Evolutionary conservation across 2,329 filamentous ascomycete species (phyloP).

Genomic region (Paecilomyces variotii): DNA sequence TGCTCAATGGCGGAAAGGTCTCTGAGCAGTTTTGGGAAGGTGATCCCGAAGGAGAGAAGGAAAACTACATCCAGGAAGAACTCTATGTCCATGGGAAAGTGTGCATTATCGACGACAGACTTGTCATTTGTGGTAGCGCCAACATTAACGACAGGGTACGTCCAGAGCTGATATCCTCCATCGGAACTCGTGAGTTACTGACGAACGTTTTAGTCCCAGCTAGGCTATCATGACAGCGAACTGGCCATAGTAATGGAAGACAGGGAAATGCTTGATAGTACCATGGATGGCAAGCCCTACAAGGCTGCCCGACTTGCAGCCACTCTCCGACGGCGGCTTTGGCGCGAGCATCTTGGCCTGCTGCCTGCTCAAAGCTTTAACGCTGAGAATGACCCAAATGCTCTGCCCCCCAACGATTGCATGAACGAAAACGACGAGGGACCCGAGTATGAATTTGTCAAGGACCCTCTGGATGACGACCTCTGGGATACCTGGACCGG

Average conservation of each 20-base stretch:
- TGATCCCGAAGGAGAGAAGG: conserved; percentile 64
- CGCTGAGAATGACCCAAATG: conserved; percentile 63
- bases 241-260: conserved; percentile 87
- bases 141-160: conserved; percentile 57
- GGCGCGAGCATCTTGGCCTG: conserved; percentile 84
- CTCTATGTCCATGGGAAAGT: conserved; percentile 92
- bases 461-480: conserved; percentile 61
- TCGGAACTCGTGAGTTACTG: not conserved
- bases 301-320: conserved; percentile 68
- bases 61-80: conserved; percentile 91
- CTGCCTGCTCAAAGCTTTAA: conserved; percentile 64
- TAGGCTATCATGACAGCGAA: conserved; percentile 78
- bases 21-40: conserved; percentile 71
- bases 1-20: conserved; percentile 59
- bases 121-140: conserved; percentile 72
- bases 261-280: conserved; percentile 57
- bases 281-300: conserved; percentile 66
- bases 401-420: conserved; percentile 61
- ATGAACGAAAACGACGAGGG: conserved; percentile 69
- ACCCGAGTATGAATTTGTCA: conserved; percentile 58
- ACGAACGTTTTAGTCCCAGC: conserved; percentile 50
- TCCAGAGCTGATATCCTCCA: conserved; percentile 1
- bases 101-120: conserved; percentile 68
- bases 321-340: conserved; percentile 74
- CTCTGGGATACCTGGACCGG: conserved; percentile 66